Conservation (phyloP, 2,329 filamentous ascomycete species). For the Clarireedia homoeocarpa region DNA sequence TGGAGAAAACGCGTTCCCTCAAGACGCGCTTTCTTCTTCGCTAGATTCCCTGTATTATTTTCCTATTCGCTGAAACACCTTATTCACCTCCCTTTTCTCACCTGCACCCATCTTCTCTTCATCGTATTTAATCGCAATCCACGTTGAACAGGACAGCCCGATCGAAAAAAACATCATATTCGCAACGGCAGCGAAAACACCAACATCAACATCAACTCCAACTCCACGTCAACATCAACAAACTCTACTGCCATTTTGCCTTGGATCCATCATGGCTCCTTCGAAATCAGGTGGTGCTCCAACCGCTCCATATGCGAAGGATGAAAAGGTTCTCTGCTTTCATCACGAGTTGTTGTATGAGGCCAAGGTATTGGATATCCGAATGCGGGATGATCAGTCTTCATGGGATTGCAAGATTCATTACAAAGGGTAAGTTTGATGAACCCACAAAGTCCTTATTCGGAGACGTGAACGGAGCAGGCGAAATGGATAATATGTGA, state of each 20-base stretch:
- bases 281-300: constrained; percentile 22
- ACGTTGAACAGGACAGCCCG: neutral
- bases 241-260: neutral
- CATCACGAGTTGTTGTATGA: constrained; percentile 97
- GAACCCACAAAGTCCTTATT: neutral
- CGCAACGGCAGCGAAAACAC: neutral
- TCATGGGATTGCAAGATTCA: constrained; percentile 86
- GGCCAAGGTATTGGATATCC: constrained; percentile 84
- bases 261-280: constrained; percentile 25
- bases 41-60: neutral
- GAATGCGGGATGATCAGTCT: constrained; percentile 59
- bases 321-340: constrained; percentile 94
- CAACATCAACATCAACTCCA: neutral
- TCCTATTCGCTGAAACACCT: neutral
- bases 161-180: neutral
- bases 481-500: neutral
- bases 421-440: constrained; percentile 59
- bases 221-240: neutral
- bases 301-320: constrained; percentile 43
- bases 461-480: neutral
- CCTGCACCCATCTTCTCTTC: neutral
- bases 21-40: neutral
- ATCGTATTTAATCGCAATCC: neutral
- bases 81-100: neutral
- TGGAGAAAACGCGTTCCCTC: neutral